Evolutionary conservation across 805 yeast species (phyloP), one percentile per base, ranked within the genome.

Genomic region (Pichia membranifaciens): DNA sequence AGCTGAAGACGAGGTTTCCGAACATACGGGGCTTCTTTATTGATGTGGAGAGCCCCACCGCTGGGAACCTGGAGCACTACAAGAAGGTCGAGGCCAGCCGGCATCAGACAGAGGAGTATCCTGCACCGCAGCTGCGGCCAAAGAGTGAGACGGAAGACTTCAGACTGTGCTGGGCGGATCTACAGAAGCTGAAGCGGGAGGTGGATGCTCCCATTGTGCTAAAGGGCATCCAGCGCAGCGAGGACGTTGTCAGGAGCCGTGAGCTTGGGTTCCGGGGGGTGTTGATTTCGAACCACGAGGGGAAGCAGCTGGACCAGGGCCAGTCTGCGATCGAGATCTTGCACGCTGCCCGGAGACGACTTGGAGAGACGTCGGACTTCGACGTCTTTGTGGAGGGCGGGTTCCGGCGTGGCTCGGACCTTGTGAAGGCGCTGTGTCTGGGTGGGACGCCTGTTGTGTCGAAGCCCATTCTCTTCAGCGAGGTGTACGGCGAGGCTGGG

Each of bases 21-120:
- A 89, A 3, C 31, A 74, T 84, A 51, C 82, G 80, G 57, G 96
- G 88, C 0, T 68, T 89, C 22, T 87, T 87, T 59, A 79, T 88
- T 53, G 87, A 95, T 3, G 90, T 86, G 5, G 96, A 88, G 67
- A 87, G 93, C 0, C 90, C 95, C 3, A 68, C 84, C 33, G 67
- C 84, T 31, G 96, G 96, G 6, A 76, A 90, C 50, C 75, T 96
- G 52, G 96, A 88, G 65, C 87, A 86, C 61, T 96, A 88, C 59
- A 87, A 85, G 60, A 96, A 88, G 59, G 66, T 79, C 47, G 85
- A 84, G 62, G 77, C 79, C 49, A 65, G 69, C 17, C 38, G 28
- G 4, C 50, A 45, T 33, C 38, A 41, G 37, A 71, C 76, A 74
- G 76, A 56, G 71, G 15, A 7, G 12, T 29, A 38, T 15, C 51